These are phyloP conservation scores for Alternaria gansuensis DNA, from an alignment of 2,329 filamentous ascomycete genomes.

Conservation along the genomic window DNA sequence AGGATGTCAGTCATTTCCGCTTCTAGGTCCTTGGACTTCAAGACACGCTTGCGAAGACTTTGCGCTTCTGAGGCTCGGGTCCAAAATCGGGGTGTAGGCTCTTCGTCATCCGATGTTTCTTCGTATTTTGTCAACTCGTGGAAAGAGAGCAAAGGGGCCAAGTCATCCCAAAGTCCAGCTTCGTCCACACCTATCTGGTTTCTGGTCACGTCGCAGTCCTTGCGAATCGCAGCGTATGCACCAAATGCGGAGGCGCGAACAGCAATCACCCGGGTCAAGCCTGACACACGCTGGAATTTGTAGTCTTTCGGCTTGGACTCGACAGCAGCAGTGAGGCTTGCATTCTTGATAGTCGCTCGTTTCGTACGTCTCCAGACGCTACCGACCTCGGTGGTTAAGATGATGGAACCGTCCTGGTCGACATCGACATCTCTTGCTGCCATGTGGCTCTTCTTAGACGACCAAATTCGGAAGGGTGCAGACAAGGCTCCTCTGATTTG, in stretches of 20 bases:
- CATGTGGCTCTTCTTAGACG: conserved; percentile 81
- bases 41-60: conserved; percentile 63
- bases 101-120: conserved; percentile 55
- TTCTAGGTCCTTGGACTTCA: conserved; percentile 73
- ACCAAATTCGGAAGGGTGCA: conserved; percentile 84
- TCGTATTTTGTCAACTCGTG: conserved; percentile 62
- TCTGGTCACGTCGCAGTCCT: conserved; percentile 82
- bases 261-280: conserved; percentile 81
- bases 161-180: conserved; percentile 76
- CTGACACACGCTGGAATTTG: conserved; percentile 92
- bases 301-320: conserved; percentile 82
- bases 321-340: conserved; percentile 58
- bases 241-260: conserved; percentile 90
- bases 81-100: conserved; percentile 60
- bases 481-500: conserved; percentile 88
- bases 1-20: conserved; percentile 65
- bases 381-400: conserved; percentile 90
- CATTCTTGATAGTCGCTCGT: conserved; percentile 79
- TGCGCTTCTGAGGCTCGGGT: conserved; percentile 59
- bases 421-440: conserved; percentile 87
- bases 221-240: conserved; percentile 85
- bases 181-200: conserved; percentile 72
- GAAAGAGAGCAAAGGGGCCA: conserved; percentile 75
- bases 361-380: conserved; percentile 92
- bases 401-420: conserved; percentile 91